phyloP scores from a whole-genome alignment of 1,139 yeast species.

The Geotrichum macrosporum region DNA sequence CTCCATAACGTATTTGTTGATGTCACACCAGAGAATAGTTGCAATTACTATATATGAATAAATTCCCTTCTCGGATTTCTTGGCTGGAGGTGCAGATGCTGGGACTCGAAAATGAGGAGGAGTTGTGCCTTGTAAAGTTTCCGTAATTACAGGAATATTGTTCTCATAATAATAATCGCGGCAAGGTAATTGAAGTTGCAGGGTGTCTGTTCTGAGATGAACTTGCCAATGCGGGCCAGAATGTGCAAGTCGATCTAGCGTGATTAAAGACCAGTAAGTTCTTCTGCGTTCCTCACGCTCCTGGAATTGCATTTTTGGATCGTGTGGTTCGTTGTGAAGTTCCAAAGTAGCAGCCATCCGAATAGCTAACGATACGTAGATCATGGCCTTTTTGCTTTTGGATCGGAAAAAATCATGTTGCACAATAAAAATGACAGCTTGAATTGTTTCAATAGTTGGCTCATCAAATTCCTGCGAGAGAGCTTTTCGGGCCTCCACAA shows the following conservation, averaged over 20 bases:
- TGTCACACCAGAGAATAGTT: conserved; percentile 36
- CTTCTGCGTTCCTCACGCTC: conserved; percentile 39
- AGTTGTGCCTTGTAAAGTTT: conserved; percentile 26
- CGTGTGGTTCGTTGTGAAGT: conserved; percentile 33
- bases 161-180: conserved; percentile 33
- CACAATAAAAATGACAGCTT: conserved; percentile 37
- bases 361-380: conserved; percentile 38
- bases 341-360: conserved; percentile 39
- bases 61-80: conserved; percentile 22
- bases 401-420: conserved; percentile 39
- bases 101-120: conserved; percentile 19
- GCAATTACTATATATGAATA: conserved; percentile 35
- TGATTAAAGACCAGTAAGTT: conserved; percentile 39
- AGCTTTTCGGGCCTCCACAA: conserved; percentile 32
- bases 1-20: conserved; percentile 31
- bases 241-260: conserved; percentile 39
- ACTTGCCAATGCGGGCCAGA: conserved; percentile 37
- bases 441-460: conserved; percentile 39
- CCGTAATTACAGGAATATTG: conserved; percentile 33
- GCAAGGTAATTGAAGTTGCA: conserved; percentile 36
- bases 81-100: conserved; percentile 6
- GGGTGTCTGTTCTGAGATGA: conserved; percentile 30
- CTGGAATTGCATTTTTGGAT: conserved; percentile 32
- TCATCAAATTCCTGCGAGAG: conserved; percentile 36
- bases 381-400: conserved; percentile 38